Percentiles rank a stretch among this genome's conserved stretches.
These are phyloP conservation scores for Kernera saxatilis DNA, from an alignment of 345 rosid genomes.

Conservation along the genomic window DNA sequence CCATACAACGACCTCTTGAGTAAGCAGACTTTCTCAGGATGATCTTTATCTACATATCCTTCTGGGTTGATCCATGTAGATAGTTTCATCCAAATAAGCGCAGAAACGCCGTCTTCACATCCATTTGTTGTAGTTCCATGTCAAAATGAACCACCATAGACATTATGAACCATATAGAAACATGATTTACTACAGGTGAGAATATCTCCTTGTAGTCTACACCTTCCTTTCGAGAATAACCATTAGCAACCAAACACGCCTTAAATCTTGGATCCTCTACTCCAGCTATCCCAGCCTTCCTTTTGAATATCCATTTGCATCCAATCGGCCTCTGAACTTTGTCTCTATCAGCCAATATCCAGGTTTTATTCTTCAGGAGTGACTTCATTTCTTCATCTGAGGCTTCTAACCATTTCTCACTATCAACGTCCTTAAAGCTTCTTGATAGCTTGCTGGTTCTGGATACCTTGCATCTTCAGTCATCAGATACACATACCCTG, in stretches of 20 bases:
- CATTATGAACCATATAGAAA: no score
- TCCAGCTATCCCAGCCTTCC: no score
- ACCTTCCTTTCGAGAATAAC: no score
- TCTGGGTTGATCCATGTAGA: neutral
- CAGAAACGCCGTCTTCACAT: neutral
- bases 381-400: neutral
- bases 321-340: neutral
- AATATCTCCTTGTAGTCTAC: no score
- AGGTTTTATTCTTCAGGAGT: neutral
- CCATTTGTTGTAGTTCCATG: neutral
- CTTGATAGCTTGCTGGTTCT: neutral
- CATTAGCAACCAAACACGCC: no score
- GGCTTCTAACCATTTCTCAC: rapidly evolving
- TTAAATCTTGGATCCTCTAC: no score
- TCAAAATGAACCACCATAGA: no score
- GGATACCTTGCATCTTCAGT: neutral
- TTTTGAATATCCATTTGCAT: no score
- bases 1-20: neutral
- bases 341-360: neutral
- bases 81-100: neutral
- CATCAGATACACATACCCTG: neutral
- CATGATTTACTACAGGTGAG: no score
- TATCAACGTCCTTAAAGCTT: neutral
- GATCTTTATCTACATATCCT: neutral
- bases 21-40: neutral